Evolutionary conservation across 306 rosid species (phyloP), one percentile per base, ranked within the genome.

Genomic region (Fragaria iinumae): DNA sequence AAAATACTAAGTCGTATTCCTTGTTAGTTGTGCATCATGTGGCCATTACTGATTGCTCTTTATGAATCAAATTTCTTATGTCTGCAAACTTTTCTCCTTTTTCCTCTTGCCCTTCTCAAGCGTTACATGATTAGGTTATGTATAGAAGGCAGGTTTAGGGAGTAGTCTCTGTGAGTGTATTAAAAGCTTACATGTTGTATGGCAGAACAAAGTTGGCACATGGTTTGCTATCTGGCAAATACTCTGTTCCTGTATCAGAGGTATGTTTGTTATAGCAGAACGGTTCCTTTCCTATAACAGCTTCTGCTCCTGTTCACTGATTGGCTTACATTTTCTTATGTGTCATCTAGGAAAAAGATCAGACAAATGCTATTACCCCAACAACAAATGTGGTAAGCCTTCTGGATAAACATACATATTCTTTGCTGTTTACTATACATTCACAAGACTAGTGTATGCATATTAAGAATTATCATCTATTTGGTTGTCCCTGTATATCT

Each of bases 221-320:
- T 74, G 96, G 97, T 83, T 77, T 90, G 85, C 88, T 92, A 27
- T 90, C 97, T 73, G 96, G 97, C 55, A 90, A 88, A 88, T 92
- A 92, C 83, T 92, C 96, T 70, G 32, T 87, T 80, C 97, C 91
- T 14, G 86, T 86, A 71, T 7, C 69, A 56, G 91, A 88, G 93
- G 97, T 92, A 80, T 68, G 84, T 25, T 27, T 36, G 6, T 52
- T 36, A 14, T n/a, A 10, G 25, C 18, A 71, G 6, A 47, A 29
- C 50, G 29, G 41, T 68, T 72, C 78, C 72, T 71, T 39, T 67
- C 34, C 23, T 59, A 68, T 39, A 57, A 29, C 50, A 69, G 57
- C 65, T 77, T 72, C 18, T 68, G 66, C 57, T 73, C 55, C 60
- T 76, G 5, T 12, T 23, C 3, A 16, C 36, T 55, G 23, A 29